phyloP scores from a whole-genome alignment of 176 grass and related monocot genomes.

The Oryza meridionalis region DNA sequence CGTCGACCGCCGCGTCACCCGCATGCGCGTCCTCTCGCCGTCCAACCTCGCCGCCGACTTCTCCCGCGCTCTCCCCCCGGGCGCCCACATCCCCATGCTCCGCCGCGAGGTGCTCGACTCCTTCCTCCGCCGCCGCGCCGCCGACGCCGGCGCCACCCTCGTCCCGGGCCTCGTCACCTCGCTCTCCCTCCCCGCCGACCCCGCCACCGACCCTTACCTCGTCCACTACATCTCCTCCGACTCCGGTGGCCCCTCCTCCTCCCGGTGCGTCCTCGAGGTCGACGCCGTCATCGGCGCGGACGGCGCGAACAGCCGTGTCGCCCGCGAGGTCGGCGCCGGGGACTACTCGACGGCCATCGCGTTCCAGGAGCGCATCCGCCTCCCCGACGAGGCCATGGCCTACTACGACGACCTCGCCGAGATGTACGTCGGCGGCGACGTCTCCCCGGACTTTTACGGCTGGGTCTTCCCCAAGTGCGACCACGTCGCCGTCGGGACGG shows the following conservation, averaged over 20 bases:
- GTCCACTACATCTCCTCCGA: constrained; percentile 66
- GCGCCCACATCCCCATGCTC: constrained; percentile 91
- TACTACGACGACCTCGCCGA: constrained; percentile 92
- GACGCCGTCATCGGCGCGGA: constrained; percentile 86
- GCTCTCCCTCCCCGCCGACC: constrained; percentile 46
- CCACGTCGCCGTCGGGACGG: constrained; percentile 92
- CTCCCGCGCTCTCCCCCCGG: constrained; percentile 56
- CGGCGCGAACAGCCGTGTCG: constrained; percentile 91
- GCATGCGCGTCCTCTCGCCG: constrained; percentile 82
- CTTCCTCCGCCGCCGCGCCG: constrained; percentile 71
- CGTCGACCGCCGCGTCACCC: constrained; percentile 82
- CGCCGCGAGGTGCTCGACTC: constrained; percentile 91
- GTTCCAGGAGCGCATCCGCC: constrained; percentile 94
- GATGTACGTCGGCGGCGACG: constrained; percentile 92
- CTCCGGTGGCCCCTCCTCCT: not conserved
- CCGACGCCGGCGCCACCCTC: constrained; percentile 56
- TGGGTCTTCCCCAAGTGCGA: constrained; percentile 99
- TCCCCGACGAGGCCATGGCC: constrained; percentile 66
- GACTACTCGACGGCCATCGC: constrained; percentile 94
- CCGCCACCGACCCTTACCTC: constrained; percentile 55
- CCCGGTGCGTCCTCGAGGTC: constrained; percentile 56
- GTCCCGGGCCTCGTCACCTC: constrained; percentile 77
- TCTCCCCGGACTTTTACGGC: constrained; percentile 93
- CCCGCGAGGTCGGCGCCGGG: constrained; percentile 67
- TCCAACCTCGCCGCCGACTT: constrained; percentile 86